Evolutionary conservation across 345 rosid genomes (phyloP).

Genomic region (Hypericum androsaemum): DNA sequence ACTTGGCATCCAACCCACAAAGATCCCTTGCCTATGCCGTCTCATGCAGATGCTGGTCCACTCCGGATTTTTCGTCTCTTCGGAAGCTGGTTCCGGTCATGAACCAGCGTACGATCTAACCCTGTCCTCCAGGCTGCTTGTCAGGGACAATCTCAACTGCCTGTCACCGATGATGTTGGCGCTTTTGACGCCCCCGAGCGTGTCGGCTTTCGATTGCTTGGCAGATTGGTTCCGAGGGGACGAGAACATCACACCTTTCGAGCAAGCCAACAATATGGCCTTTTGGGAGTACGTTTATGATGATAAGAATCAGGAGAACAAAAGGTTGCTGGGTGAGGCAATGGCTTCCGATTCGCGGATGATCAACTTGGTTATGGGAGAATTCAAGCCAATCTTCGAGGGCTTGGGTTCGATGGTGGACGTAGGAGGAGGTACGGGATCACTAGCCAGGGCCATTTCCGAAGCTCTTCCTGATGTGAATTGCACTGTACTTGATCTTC

Average conservation of each 20-base stretch:
- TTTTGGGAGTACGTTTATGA: constrained; percentile 24
- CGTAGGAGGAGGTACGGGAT: constrained; percentile 43
- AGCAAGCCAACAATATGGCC: constrained; percentile 21
- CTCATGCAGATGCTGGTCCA: constrained; percentile 40
- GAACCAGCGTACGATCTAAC: constrained; percentile 30
- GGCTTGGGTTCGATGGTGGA: constrained; percentile 34
- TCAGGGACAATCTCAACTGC: constrained; percentile 23
- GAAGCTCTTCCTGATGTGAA: constrained; percentile 24
- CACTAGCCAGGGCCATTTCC: constrained; percentile 25
- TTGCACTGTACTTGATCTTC: constrained; percentile 38
- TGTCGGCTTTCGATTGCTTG: constrained; percentile 25
- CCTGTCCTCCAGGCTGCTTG: constrained; percentile 25
- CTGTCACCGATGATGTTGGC: constrained; percentile 26
- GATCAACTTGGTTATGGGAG: constrained; percentile 27
- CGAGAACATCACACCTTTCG: constrained; percentile 19
- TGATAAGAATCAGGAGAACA: constrained; percentile 17
- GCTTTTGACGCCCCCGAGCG: constrained; percentile 26
- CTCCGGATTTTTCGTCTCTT: constrained; percentile 27
- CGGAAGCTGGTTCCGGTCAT: background rate
- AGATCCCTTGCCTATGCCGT: constrained; percentile 12
- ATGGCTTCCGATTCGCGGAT: constrained; percentile 39
- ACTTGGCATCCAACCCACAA: constrained; percentile 27
- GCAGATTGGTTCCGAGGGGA: constrained; percentile 23
- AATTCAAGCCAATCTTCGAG: constrained; percentile 27
- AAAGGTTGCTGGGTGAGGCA: constrained; percentile 15